Conservation (phyloP, 768 basidiomycete species). For the Nidularia pulvinata region DNA sequence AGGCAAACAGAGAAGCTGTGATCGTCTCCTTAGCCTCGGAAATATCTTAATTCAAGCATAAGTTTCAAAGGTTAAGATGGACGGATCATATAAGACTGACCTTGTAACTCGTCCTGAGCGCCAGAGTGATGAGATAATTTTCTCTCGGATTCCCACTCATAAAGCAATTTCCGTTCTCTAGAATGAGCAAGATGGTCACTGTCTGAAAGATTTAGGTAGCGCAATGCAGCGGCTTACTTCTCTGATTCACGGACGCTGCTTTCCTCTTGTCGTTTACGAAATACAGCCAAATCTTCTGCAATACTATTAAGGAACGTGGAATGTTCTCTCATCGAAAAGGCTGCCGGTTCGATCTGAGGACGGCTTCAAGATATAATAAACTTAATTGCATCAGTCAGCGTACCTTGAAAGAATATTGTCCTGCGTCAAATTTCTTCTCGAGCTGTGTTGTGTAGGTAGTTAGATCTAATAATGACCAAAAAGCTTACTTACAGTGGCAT, state of each 20-base stretch:
- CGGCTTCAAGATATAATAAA: constrained; percentile 4
- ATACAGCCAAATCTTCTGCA: constrained; percentile 34
- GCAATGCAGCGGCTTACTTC: constrained; percentile 32
- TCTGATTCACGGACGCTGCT: constrained; percentile 27
- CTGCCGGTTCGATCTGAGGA: constrained; percentile 42
- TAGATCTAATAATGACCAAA: background rate
- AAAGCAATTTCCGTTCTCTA: constrained; percentile 41
- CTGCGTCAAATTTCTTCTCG: constrained; percentile 50
- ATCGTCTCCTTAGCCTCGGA: constrained; percentile 9
- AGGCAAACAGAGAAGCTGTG: constrained; percentile 37
- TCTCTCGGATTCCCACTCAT: constrained; percentile 38
- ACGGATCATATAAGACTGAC: background rate
- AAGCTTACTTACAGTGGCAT: constrained; percentile 38
- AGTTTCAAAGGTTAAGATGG: background rate
- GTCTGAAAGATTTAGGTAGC: background rate
- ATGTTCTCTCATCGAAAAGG: constrained; percentile 55
- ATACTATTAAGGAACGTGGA: constrained; percentile 37
- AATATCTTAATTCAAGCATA: background rate
- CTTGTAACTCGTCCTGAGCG: background rate
- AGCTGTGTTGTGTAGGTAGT: constrained; percentile 27
- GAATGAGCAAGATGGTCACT: background rate
- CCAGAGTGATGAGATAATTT: background rate
- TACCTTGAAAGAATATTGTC: constrained; percentile 52
- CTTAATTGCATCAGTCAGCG: background rate
- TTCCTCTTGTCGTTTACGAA: constrained; percentile 34